Evolutionary conservation across 2,329 filamentous ascomycete species (phyloP).

Genomic region (Phyllosticta ampelicida): DNA sequence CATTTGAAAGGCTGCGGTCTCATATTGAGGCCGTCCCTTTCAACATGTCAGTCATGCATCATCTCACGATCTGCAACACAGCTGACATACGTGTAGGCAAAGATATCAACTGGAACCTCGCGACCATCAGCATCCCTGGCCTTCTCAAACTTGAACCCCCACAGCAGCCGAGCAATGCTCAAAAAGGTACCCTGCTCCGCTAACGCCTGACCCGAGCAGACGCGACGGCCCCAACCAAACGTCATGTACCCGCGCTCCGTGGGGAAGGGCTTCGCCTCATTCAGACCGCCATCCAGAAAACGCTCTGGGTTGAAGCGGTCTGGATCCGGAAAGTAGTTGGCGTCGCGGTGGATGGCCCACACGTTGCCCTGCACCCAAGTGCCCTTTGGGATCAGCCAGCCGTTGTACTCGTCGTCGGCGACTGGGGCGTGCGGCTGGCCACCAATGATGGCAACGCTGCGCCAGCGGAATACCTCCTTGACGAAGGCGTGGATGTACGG

Average conservation of each 20-base stretch:
- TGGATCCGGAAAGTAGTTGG: slow-evolving; percentile 26
- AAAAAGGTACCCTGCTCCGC: slow-evolving; percentile 52
- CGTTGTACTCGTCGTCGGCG: slow-evolving; percentile 30
- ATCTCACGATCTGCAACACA: background rate
- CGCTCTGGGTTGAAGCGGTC: slow-evolving; percentile 26
- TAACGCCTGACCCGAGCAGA: slow-evolving; percentile 49
- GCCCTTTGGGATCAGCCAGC: slow-evolving; percentile 31
- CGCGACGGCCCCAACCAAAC: slow-evolving; percentile 46
- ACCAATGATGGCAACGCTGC: slow-evolving; percentile 15
- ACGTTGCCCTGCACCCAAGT: slow-evolving; percentile 27
- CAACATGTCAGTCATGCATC: slow-evolving; percentile 7
- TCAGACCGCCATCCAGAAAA: slow-evolving; percentile 21
- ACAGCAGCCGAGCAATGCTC: slow-evolving; percentile 45
- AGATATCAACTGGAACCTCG: slow-evolving; percentile 45
- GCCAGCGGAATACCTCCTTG: slow-evolving; percentile 27
- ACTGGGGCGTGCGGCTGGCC: slow-evolving; percentile 26
- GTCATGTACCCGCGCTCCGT: slow-evolving; percentile 42
- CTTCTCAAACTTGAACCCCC: slow-evolving; percentile 44
- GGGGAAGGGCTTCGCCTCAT: slow-evolving; percentile 20
- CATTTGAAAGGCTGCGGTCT: slow-evolving; percentile 46
- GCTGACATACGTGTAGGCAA: slow-evolving; percentile 40
- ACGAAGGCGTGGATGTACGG: slow-evolving; percentile 24
- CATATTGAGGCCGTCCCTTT: slow-evolving; percentile 48
- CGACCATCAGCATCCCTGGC: slow-evolving; percentile 32
- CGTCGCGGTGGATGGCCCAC: slow-evolving; percentile 30